Conservation (phyloP, 2,329 filamentous ascomycete genomes). For the Parastagonospora avenae region DNA sequence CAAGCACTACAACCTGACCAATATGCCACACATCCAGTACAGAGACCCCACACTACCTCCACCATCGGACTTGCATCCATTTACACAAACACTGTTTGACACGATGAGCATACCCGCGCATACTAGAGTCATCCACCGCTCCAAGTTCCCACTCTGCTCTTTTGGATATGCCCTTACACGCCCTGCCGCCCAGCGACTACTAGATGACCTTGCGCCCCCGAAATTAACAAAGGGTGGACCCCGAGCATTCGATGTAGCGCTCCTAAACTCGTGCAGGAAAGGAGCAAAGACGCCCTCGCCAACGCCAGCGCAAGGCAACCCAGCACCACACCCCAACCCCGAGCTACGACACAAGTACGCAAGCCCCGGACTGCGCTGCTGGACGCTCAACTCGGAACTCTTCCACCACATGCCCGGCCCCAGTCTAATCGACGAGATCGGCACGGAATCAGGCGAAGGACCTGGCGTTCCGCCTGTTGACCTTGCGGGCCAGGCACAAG, state of each 20-base stretch:
- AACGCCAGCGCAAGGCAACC: constrained; percentile 24
- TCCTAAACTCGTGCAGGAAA: constrained; percentile 48
- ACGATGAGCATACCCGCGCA: constrained; percentile 44
- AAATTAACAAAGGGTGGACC: constrained; percentile 32
- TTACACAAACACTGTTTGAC: constrained; percentile 46
- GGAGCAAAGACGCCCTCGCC: constrained; percentile 38
- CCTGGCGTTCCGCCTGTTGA: constrained; percentile 44
- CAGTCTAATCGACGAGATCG: constrained; percentile 46
- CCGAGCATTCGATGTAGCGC: constrained; percentile 50
- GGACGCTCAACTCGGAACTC: constrained; percentile 51
- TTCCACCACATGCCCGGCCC: constrained; percentile 52
- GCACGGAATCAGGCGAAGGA: constrained; percentile 33
- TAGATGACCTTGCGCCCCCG: constrained; percentile 46
- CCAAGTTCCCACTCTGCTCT: constrained; percentile 51
- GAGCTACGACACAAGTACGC: constrained; percentile 35
- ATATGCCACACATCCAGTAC: constrained; percentile 42
- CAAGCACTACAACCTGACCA: constrained; percentile 34
- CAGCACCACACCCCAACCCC: constrained; percentile 25
- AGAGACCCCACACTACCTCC: constrained; percentile 46
- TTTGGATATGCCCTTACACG: constrained; percentile 53
- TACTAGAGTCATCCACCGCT: constrained; percentile 48
- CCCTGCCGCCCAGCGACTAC: constrained; percentile 44
- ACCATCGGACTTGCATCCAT: constrained; percentile 46
- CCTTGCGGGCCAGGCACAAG: constrained; percentile 37
- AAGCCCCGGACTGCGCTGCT: constrained; percentile 47